These are phyloP conservation scores for Wickerhamiella parazyma DNA, from an alignment of 805 yeast species.

Conservation along the genomic window DNA sequence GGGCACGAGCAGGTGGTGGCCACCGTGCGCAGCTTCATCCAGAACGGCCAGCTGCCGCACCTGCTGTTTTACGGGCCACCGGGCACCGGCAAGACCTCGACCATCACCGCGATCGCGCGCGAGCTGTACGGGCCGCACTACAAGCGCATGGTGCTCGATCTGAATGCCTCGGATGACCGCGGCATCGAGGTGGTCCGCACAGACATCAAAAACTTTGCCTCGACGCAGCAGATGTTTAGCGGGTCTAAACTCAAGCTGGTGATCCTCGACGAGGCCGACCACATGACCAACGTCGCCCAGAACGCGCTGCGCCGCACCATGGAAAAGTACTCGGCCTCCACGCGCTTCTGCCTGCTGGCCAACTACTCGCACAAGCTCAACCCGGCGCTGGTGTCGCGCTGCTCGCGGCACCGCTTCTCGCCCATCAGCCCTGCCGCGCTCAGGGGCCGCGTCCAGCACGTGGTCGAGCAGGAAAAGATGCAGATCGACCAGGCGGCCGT, in stretches of 20 bases:
- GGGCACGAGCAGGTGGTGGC: slow-evolving; percentile 81
- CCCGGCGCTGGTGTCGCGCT: slow-evolving; percentile 87
- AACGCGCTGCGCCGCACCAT: slow-evolving; percentile 87
- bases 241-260: slow-evolving; percentile 73
- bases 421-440: slow-evolving; percentile 65
- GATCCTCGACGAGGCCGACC: slow-evolving; percentile 92
- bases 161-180: slow-evolving; percentile 95
- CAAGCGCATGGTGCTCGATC: slow-evolving; percentile 80
- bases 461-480: slow-evolving; percentile 55
- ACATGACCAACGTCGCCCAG: slow-evolving; percentile 96
- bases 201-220: slow-evolving; percentile 91
- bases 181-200: slow-evolving; percentile 97
- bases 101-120: slow-evolving; percentile 75
- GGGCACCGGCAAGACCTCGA: slow-evolving; percentile 86
- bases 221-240: slow-evolving; percentile 80
- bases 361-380: slow-evolving; percentile 91
- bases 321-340: slow-evolving; percentile 85
- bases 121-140: slow-evolving; percentile 77
- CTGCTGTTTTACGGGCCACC: slow-evolving; percentile 90
- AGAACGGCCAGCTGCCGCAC: slow-evolving; percentile 78
- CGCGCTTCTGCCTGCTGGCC: slow-evolving; percentile 91
- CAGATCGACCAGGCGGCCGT: slow-evolving; percentile 46
- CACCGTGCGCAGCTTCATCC: slow-evolving; percentile 74
- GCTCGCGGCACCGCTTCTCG: slow-evolving; percentile 86
- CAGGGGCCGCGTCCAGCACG: slow-evolving; percentile 50